Evolutionary conservation across 2,329 filamentous ascomycete species (phyloP).

Genomic region (Juglanconis juglandina): DNA sequence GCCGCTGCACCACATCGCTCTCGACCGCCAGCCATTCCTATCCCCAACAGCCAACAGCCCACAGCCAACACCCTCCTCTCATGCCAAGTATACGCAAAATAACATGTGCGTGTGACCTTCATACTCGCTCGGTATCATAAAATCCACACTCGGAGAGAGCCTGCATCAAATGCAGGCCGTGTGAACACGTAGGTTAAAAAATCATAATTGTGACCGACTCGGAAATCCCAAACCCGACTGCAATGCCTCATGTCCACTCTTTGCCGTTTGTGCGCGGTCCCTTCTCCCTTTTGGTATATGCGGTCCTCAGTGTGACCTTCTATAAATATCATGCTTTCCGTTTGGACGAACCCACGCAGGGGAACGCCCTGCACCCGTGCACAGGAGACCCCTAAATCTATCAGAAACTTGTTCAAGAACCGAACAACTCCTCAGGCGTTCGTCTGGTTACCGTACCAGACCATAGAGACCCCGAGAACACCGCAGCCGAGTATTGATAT

Average conservation of each 20-base stretch:
- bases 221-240: conserved; percentile 1
- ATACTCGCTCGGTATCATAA: neutral
- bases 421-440: too few relatives aligned
- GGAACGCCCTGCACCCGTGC: too few relatives aligned
- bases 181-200: neutral
- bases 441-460: too few relatives aligned
- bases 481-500: neutral
- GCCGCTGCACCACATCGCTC: too few relatives aligned
- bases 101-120: neutral
- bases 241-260: conserved; percentile 13
- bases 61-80: neutral
- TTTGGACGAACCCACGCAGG: too few relatives aligned
- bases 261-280: neutral
- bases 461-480: neutral
- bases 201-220: neutral
- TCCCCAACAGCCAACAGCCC: neutral
- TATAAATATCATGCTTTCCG: conserved; percentile 6
- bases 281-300: conserved; percentile 16
- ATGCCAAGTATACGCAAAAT: neutral
- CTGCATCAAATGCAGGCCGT: neutral
- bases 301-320: conserved; percentile 15
- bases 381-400: neutral
- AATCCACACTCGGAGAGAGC: neutral
- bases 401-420: too few relatives aligned
- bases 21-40: neutral